phyloP scores from a whole-genome alignment of 1,284 basidiomycete species.

The Flammula alnicola region DNA sequence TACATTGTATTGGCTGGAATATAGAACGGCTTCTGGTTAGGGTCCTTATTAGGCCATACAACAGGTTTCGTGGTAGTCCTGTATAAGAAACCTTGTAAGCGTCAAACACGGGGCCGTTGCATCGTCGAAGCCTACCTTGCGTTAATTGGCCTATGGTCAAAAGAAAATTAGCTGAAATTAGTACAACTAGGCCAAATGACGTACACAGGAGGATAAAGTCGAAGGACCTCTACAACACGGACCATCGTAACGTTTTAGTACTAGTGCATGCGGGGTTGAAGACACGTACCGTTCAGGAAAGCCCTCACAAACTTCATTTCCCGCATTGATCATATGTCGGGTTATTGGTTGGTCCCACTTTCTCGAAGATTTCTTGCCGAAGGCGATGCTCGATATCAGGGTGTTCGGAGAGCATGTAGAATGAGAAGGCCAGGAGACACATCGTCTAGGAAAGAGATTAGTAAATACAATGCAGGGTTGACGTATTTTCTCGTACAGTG shows the following conservation, averaged over 20 bases:
- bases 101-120: too few relatives aligned
- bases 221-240: conserved; percentile 32
- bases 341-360: conserved; percentile 37
- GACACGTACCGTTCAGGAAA: conserved; percentile 43
- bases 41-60: conserved; percentile 27
- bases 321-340: conserved; percentile 48
- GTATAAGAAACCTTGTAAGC: too few relatives aligned
- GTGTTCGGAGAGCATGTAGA: conserved; percentile 52
- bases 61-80: conserved; percentile 35
- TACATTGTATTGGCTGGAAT: conserved; percentile 32
- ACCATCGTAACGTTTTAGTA: background rate
- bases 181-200: conserved; percentile 10
- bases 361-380: conserved; percentile 46
- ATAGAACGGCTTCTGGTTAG: conserved; percentile 31
- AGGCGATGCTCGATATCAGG: conserved; percentile 43
- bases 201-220: conserved; percentile 39
- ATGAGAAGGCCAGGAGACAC: conserved; percentile 44
- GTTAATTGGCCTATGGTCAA: conserved; percentile 36
- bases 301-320: conserved; percentile 53
- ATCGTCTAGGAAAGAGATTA: conserved; percentile 37
- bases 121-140: conserved; percentile 28
- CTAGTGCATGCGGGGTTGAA: background rate
- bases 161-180: background rate
- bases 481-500: conserved; percentile 7
- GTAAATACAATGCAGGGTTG: background rate